Conservation (phyloP, 2,329 filamentous ascomycete genomes). For the Beauveria medogensis region DNA sequence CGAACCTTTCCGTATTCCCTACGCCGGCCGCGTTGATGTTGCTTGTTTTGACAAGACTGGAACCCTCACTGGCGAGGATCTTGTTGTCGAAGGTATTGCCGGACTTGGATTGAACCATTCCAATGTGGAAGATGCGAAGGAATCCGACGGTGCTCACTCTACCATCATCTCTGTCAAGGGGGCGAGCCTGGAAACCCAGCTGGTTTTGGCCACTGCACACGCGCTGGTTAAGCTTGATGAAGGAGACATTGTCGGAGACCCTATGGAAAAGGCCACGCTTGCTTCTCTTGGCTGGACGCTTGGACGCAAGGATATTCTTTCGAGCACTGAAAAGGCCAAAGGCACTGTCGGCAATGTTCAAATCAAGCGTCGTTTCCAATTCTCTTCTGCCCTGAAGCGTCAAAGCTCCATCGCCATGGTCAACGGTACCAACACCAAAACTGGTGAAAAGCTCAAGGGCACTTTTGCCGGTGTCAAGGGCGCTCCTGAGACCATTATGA, state of each 20-base stretch:
- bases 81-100: constrained; percentile 94
- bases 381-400: constrained; percentile 91
- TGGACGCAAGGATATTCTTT: constrained; percentile 79
- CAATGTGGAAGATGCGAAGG: constrained; percentile 55
- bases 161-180: constrained; percentile 64
- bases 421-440: constrained; percentile 60
- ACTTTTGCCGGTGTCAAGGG: constrained; percentile 96
- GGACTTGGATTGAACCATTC: constrained; percentile 68
- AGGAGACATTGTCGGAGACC: constrained; percentile 93
- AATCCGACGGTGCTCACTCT: constrained; percentile 75
- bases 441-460: constrained; percentile 67
- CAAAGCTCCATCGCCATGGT: constrained; percentile 91
- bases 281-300: constrained; percentile 84
- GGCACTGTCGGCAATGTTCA: constrained; percentile 64
- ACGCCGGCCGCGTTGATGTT: constrained; percentile 87
- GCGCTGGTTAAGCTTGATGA: constrained; percentile 94
- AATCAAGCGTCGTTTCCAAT: constrained; percentile 94
- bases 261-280: constrained; percentile 97
- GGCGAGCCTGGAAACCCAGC: constrained; percentile 71
- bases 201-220: constrained; percentile 91
- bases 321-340: constrained; percentile 42
- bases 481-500: constrained; percentile 92
- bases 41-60: constrained; percentile 99
- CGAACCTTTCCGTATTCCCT: constrained; percentile 96
- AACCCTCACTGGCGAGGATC: constrained; percentile 89